Evolutionary conservation across 768 basidiomycete species (phyloP).

Genomic region (Roridomyces roridus): DNA sequence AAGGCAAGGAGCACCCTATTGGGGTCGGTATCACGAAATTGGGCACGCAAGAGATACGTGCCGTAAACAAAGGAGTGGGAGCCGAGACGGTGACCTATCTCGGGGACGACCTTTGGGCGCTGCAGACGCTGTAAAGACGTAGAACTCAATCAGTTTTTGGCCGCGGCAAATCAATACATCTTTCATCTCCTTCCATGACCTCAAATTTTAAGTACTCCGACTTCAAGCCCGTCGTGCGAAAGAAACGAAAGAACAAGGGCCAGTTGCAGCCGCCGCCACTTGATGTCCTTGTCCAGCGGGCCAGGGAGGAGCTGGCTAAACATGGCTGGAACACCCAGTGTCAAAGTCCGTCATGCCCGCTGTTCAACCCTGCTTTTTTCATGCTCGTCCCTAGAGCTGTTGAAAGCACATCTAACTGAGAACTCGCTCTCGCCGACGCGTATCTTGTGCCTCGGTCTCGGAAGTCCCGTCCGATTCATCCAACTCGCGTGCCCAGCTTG

Average conservation of each 20-base stretch:
- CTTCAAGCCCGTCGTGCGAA: slow-evolving; percentile 59
- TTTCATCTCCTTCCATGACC: background rate
- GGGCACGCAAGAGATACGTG: slow-evolving; percentile 87
- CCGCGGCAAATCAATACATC: slow-evolving; percentile 4
- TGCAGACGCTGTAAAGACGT: slow-evolving; percentile 57
- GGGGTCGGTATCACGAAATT: slow-evolving; percentile 86
- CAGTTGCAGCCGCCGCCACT: slow-evolving; percentile 39
- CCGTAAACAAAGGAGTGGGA: slow-evolving; percentile 87
- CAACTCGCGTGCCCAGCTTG: slow-evolving; percentile 72
- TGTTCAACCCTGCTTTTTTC: slow-evolving; percentile 1
- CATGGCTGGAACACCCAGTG: slow-evolving; percentile 62
- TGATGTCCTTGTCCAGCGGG: slow-evolving; percentile 45
- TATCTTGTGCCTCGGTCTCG: slow-evolving; percentile 75
- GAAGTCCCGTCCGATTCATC: slow-evolving; percentile 70
- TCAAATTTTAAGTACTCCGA: slow-evolving; percentile 49
- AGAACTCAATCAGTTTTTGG: slow-evolving; percentile 30
- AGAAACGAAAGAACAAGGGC: slow-evolving; percentile 53
- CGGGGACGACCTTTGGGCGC: slow-evolving; percentile 87
- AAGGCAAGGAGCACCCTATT: slow-evolving; percentile 92
- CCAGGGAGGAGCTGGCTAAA: slow-evolving; percentile 52
- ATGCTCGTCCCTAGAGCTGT: slow-evolving; percentile 36
- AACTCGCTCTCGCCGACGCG: slow-evolving; percentile 33
- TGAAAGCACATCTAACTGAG: slow-evolving; percentile 39
- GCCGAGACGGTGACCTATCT: slow-evolving; percentile 88
- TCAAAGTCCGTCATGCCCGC: slow-evolving; percentile 51